Conservation (phyloP, 345 rosid genomes). For the Salix dunnii region DNA sequence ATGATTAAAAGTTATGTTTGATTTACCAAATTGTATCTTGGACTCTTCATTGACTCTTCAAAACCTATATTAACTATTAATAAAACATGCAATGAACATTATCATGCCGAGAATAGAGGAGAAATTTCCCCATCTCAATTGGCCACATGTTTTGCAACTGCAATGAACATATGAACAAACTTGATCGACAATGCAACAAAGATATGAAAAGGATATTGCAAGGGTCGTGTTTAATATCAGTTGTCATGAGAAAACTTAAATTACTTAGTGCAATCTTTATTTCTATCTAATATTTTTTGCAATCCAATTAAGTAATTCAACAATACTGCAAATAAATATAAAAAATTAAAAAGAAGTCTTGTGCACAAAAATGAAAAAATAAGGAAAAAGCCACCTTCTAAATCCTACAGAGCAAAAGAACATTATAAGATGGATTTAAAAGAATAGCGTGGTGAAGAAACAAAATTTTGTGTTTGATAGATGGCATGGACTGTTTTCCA, state of each 20-base stretch:
- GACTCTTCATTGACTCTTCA: too few relatives aligned
- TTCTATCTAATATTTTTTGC: not conserved
- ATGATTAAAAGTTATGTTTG: too few relatives aligned
- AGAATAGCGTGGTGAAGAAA: not conserved
- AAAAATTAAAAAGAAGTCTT: not conserved
- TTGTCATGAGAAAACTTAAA: not conserved
- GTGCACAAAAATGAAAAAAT: not conserved
- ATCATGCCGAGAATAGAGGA: too few relatives aligned
- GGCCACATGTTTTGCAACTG: conserved; percentile 85
- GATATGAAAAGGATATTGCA: not conserved
- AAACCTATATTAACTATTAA: too few relatives aligned
- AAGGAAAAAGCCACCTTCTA: not conserved
- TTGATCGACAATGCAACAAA: conserved; percentile 3
- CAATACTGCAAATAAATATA: not conserved
- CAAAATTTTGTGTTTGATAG: not conserved
- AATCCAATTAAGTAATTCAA: not conserved
- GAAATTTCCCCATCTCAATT: not conserved
- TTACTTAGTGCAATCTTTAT: not conserved
- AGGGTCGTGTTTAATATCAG: not conserved
- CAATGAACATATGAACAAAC: conserved; percentile 24
- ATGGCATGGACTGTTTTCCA: not conserved
- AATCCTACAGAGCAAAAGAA: not conserved
- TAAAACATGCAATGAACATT: too few relatives aligned
- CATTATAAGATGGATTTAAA: not conserved
- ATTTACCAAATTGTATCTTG: too few relatives aligned